phyloP scores from a whole-genome alignment of 495 filamentous ascomycete species.

The Aspergillus leporis region DNA sequence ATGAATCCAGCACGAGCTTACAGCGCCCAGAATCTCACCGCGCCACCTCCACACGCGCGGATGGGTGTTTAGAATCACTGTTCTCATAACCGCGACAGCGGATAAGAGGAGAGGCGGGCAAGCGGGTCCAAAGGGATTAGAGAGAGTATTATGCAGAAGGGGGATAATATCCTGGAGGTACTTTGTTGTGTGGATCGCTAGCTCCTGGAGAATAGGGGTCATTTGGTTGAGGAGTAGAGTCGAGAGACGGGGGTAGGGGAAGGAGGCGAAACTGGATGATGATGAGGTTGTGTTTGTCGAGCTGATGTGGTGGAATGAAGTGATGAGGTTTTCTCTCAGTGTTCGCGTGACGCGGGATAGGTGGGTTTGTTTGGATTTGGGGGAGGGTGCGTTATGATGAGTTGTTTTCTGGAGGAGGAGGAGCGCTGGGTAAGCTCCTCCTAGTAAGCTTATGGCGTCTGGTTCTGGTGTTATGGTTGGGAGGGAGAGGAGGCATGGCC shows the following conservation, averaged over 20 bases:
- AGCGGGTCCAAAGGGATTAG: conserved; percentile 67
- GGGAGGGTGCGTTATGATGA: conserved; percentile 19
- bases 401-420: conserved; percentile 54
- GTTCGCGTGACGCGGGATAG: conserved; percentile 27
- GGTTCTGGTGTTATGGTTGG: conserved; percentile 76
- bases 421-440: conserved; percentile 66
- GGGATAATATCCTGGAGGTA: conserved; percentile 76
- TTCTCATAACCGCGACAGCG: conserved; percentile 54
- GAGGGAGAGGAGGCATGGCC: conserved; percentile 70
- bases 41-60: conserved; percentile 64
- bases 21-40: conserved; percentile 66
- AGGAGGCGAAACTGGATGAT: conserved; percentile 48
- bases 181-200: conserved; percentile 70
- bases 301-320: conserved; percentile 51
- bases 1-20: conserved; percentile 68
- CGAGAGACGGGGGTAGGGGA: conserved; percentile 43
- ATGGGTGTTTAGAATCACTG: conserved; percentile 69
- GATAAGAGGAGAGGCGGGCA: conserved; percentile 55
- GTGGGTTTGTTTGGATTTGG: conserved; percentile 21
- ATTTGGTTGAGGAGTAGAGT: conserved; percentile 61
- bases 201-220: conserved; percentile 48
- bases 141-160: conserved; percentile 62
- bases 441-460: conserved; percentile 66
- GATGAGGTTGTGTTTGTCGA: conserved; percentile 39
- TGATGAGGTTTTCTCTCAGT: conserved; percentile 43